Percentiles rank a stretch among this genome's conserved stretches.
Evolutionary conservation across 2,329 filamentous ascomycete genomes (phyloP).

Genomic region (Cercospora citrullina): DNA sequence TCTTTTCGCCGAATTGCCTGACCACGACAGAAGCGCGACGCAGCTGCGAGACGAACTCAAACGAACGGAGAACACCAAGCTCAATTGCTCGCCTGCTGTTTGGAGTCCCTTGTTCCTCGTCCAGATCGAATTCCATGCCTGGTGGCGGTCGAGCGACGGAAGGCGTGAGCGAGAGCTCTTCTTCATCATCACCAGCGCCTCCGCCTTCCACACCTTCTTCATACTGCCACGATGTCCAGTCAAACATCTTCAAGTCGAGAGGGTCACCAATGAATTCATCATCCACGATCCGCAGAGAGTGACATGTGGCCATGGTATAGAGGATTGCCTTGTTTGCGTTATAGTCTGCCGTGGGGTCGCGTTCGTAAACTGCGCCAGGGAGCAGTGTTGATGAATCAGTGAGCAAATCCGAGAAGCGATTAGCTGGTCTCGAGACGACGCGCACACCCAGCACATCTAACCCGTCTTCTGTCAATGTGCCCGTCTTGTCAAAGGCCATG

Average conservation of each 20-base stretch:
- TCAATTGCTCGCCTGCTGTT: slow-evolving; percentile 63
- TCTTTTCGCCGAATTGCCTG: slow-evolving; percentile 79
- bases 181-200: slow-evolving; percentile 68
- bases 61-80: slow-evolving; percentile 84
- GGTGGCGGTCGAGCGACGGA: slow-evolving; percentile 82
- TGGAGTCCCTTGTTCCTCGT: slow-evolving; percentile 49
- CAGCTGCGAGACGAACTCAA: slow-evolving; percentile 93
- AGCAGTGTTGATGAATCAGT: slow-evolving; percentile 63
- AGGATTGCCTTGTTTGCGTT: slow-evolving; percentile 69
- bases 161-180: slow-evolving; percentile 74
- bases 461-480: slow-evolving; percentile 95
- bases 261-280: slow-evolving; percentile 90
- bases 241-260: slow-evolving; percentile 96
- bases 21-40: slow-evolving; percentile 91
- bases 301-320: slow-evolving; percentile 96
- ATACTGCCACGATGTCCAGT: slow-evolving; percentile 90
- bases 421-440: slow-evolving; percentile 65
- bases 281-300: slow-evolving; percentile 84
- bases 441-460: slow-evolving; percentile 88
- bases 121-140: slow-evolving; percentile 58
- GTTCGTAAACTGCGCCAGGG: slow-evolving; percentile 55
- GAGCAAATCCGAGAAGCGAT: slow-evolving; percentile 74
- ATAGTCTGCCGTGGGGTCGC: slow-evolving; percentile 61
- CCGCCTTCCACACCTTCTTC: slow-evolving; percentile 76
- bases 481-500: slow-evolving; percentile 98